phyloP scores from a whole-genome alignment of 352 stramenopile genomes.

The Pythium guiyangense region DNA sequence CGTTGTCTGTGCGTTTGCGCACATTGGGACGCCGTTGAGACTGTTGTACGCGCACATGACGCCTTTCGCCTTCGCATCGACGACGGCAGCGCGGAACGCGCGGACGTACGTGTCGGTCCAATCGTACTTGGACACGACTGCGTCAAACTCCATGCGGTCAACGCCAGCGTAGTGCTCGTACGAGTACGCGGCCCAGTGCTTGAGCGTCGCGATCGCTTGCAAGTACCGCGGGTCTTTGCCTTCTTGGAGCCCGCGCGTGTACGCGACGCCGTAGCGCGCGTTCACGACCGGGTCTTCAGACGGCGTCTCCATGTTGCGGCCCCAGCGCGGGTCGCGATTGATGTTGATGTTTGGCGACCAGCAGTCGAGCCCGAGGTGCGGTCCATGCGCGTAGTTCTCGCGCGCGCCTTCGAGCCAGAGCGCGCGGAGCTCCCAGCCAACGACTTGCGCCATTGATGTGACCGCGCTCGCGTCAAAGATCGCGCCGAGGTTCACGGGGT shows the following conservation, averaged over 20 bases:
- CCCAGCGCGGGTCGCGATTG: conserved; percentile 92
- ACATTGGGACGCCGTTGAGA: conserved; percentile 92
- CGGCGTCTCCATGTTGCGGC: conserved; percentile 90
- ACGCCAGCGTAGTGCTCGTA: conserved; percentile 71
- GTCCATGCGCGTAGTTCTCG: conserved; percentile 57
- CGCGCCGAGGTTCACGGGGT: conserved; percentile 83
- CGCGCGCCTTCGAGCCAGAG: conserved; percentile 72
- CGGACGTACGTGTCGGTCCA: conserved; percentile 92
- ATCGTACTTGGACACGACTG: conserved; percentile 87
- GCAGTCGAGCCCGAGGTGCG: conserved; percentile 86
- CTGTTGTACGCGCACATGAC: conserved; percentile 98
- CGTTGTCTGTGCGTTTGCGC: conserved; percentile 76
- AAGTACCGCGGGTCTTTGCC: conserved; percentile 60
- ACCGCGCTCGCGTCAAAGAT: conserved; percentile 86
- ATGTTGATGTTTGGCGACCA: conserved; percentile 96
- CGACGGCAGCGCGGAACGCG: conserved; percentile 80
- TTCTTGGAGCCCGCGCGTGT: conserved; percentile 88
- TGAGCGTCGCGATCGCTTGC: conserved; percentile 88
- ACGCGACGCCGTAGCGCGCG: conserved; percentile 86
- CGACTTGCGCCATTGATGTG: conserved; percentile 79
- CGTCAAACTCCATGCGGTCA: conserved; percentile 86
- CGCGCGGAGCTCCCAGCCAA: conserved; percentile 78
- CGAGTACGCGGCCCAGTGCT: conserved; percentile 94
- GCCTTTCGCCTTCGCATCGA: conserved; percentile 66
- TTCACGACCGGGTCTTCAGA: conserved; percentile 93